Base-by-base conservation (phyloP, 495 filamentous ascomycete genomes). In the Chaetomidium leptoderma region DNA sequence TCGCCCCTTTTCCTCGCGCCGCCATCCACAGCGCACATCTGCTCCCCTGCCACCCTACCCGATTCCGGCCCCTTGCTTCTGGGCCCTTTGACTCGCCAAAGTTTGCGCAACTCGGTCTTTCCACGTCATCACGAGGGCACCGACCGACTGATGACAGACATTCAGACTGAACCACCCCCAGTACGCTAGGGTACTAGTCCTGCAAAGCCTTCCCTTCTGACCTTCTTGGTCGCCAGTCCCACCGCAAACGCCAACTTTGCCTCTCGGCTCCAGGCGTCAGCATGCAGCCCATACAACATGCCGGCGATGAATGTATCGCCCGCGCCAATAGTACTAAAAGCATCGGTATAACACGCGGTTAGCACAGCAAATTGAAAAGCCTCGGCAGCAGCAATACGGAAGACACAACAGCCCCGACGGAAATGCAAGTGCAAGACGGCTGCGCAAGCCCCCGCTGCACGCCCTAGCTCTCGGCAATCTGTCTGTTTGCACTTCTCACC, bases 231-330 rank as follows among this genome's bases (percentile, higher is more conserved):
- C 46, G 86, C 86, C 67, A 90, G 66, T 27, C 78, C 77, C 58
- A 83, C 87, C 40, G 84, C 85, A 70, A 88, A 87, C 16, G 55
- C 59, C 47, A 89, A 72, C 69, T 76, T 84, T 50, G 35, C 51
- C 48, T 70, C 59, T 19, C 76, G 63, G 61, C 73, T 65, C 84
- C 82, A 85, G 59, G 78, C 74, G 21, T 76, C 61, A 24, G 60
- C 57, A 63, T 77, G 79, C 60, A 87, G 63, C 19, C 76, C 78
- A 66, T 83, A 89, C 40, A 89, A 68, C 67, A 89, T 82, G 24
- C 85, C 87, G 8, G 86, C 86, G 58, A 87, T 83, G 61, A 90
- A 89, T 2, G 86, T 89, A 65, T 90, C 86, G 62, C 86, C 87
- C 55, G 87, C 87, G 43, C 86, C 86, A 47, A 88, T 78, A 10